phyloP scores from a whole-genome alignment of 2,329 filamentous ascomycete species.

The Phialophora expanda region DNA sequence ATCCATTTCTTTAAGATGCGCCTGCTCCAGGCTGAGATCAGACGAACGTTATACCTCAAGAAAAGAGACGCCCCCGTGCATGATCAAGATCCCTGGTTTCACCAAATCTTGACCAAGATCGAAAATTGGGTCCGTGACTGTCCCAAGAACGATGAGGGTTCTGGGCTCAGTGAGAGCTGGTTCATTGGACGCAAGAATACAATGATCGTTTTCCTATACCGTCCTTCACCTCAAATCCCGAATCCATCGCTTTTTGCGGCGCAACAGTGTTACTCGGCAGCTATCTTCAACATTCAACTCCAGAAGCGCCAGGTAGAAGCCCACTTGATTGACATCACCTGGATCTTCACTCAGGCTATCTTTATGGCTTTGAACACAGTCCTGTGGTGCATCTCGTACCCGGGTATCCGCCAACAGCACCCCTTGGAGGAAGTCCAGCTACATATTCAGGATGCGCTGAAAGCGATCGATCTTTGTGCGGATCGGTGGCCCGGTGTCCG shows the following conservation, averaged over 20 bases:
- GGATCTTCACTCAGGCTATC: slow-evolving; percentile 87
- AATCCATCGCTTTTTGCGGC: slow-evolving; percentile 81
- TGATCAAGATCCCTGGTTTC: slow-evolving; percentile 87
- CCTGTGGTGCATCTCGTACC: slow-evolving; percentile 88
- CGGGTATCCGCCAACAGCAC: slow-evolving; percentile 76
- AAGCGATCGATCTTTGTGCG: slow-evolving; percentile 78
- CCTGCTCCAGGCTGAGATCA: slow-evolving; percentile 83
- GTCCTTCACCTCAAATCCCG: slow-evolving; percentile 90
- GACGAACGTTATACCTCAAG: slow-evolving; percentile 82
- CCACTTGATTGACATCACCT: slow-evolving; percentile 81
- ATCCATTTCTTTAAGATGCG: slow-evolving; percentile 96
- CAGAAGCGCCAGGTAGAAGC: slow-evolving; percentile 79
- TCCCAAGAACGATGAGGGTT: slow-evolving; percentile 72
- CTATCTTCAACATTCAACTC: slow-evolving; percentile 79
- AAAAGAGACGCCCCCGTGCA: slow-evolving; percentile 76
- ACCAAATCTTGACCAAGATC: slow-evolving; percentile 76
- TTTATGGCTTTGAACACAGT: slow-evolving; percentile 93
- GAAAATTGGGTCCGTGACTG: slow-evolving; percentile 77
- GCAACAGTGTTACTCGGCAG: slow-evolving; percentile 79
- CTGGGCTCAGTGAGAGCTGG: slow-evolving; percentile 79
- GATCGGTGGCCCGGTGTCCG: slow-evolving; percentile 91
- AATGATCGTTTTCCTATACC: slow-evolving; percentile 84
- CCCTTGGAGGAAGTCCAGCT: slow-evolving; percentile 75
- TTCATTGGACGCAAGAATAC: slow-evolving; percentile 76
- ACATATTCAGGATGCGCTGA: slow-evolving; percentile 74